Conservation (phyloP, 768 basidiomycete species). For the Amanita phalloides region DNA sequence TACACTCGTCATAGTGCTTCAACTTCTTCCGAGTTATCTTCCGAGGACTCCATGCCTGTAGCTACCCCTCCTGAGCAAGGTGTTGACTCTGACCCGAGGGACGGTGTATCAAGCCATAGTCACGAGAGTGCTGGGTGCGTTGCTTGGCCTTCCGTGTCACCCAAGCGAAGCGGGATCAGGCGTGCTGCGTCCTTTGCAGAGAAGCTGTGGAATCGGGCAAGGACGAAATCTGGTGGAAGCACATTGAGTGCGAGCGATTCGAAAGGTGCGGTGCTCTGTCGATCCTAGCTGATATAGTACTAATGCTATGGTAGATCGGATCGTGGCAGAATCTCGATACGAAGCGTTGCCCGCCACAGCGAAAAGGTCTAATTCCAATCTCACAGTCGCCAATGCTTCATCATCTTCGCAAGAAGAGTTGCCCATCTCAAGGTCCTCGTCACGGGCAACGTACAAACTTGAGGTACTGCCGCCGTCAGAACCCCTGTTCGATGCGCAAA, state of each 20-base stretch:
- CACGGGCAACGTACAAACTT: not conserved
- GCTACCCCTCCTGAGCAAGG: conserved; percentile 45
- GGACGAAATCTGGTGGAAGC: conserved; percentile 45
- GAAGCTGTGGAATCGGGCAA: conserved; percentile 42
- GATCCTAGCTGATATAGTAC: not conserved
- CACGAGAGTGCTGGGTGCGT: conserved; percentile 14
- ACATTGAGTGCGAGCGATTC: conserved; percentile 24
- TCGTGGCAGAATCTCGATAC: not conserved
- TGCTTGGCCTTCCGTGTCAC: conserved; percentile 37
- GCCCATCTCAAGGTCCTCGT: not conserved
- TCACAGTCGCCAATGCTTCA: not conserved
- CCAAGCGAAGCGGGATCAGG: conserved; percentile 39
- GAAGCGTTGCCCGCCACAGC: not conserved
- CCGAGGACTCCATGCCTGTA: conserved; percentile 56
- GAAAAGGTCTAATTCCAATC: not conserved
- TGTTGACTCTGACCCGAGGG: conserved; percentile 15
- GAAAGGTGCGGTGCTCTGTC: conserved; percentile 25
- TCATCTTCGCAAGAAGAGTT: not conserved
- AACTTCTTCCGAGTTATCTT: conserved; percentile 48
- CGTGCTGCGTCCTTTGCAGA: conserved; percentile 51
- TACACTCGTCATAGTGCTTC: conserved; percentile 52
- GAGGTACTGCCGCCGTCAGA: not conserved
- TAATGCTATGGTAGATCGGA: conserved; percentile 1
- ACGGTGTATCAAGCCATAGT: conserved; percentile 17
- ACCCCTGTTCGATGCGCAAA: not conserved